Evolutionary conservation across 805 yeast genomes (phyloP).

Genomic region (Yamadazyma sp.): DNA sequence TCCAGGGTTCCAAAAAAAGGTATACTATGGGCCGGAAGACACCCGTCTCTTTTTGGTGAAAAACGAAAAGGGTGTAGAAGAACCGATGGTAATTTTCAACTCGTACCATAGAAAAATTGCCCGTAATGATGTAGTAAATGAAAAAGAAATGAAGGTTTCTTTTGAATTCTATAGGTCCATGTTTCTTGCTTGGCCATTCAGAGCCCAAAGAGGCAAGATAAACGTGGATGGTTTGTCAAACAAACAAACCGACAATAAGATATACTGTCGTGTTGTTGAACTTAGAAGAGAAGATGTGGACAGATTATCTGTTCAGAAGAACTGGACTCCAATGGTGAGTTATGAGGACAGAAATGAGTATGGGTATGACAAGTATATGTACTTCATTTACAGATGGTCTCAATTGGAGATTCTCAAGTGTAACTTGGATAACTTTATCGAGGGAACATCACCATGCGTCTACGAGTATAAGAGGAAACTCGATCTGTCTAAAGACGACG

Average conservation of each 20-base stretch:
- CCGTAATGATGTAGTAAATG: conserved; percentile 10
- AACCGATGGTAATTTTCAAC: conserved; percentile 49
- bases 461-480: conserved; percentile 14
- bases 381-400: conserved; percentile 35
- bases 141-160: conserved; percentile 20
- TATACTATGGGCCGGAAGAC: conserved; percentile 48
- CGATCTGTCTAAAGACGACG: conserved; percentile 15
- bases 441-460: conserved; percentile 14
- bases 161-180: conserved; percentile 25
- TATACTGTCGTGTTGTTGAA: conserved; percentile 24
- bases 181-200: conserved; percentile 35
- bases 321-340: conserved; percentile 44
- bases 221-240: conserved; percentile 24
- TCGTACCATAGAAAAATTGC: conserved; percentile 21
- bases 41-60: conserved; percentile 43
- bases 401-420: conserved; percentile 17
- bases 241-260: conserved; percentile 14
- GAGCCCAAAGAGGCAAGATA: conserved; percentile 25
- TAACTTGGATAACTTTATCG: conserved; percentile 14
- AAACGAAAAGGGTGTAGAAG: conserved; percentile 35
- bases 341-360: conserved; percentile 19
- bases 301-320: conserved; percentile 25
- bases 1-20: conserved; percentile 19
- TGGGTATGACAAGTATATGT: conserved; percentile 29
- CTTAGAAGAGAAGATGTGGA: conserved; percentile 15